Base-by-base conservation (phyloP, 805 yeast species). In the Wickerhamiella vanderwaltii region DNA sequence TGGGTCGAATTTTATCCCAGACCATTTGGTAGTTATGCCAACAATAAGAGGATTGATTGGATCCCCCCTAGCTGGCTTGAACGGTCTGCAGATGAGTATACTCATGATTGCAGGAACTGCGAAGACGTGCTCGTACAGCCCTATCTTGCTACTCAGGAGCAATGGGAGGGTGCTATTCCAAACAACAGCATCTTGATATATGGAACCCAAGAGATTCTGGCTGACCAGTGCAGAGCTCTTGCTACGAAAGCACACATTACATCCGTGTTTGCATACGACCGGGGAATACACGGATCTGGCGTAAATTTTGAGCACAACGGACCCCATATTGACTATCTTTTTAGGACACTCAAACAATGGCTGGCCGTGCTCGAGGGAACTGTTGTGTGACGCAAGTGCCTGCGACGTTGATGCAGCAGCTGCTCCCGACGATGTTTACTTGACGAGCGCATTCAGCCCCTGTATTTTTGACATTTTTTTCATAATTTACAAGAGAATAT, bases 1-100 rank as follows among this genome's bases (percentile, higher is more conserved):
- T 34, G 38, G 38, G 28, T 34, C n/a, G 24, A 34, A 19, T 29
- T 34, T 13, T 24, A 23, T n/a, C 38, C 38, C n/a, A 18, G 13
- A 7, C 9, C 11, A 6, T 7, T 19, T 5, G 38, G 38, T 4
- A 22, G 20, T n/a, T 34, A 29, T 28, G 20, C 4, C 6, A n/a
- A 20, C 29, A 34, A 34, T 24, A 19, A 20, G 4, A 5, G 9
- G 5, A 6, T 9, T 5, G 38, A 34, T 13, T 34, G 38, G 38
- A 22, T 34, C 13, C n/a, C 29, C 11, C 20, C 28, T n/a, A 17
- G 20, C 4, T 34, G 38, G 38, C 28, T 34, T 6, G 17, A 6
- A 9, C 9, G 15, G 9, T 19, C 11, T 9, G 38, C 38, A 5
- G 20, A 12, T 20, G 9, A 6, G 3, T 34, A 34, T 20, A 15